Evolutionary conservation across 1,139 yeast species (phyloP).

Genomic region (Pichia cactophila): DNA sequence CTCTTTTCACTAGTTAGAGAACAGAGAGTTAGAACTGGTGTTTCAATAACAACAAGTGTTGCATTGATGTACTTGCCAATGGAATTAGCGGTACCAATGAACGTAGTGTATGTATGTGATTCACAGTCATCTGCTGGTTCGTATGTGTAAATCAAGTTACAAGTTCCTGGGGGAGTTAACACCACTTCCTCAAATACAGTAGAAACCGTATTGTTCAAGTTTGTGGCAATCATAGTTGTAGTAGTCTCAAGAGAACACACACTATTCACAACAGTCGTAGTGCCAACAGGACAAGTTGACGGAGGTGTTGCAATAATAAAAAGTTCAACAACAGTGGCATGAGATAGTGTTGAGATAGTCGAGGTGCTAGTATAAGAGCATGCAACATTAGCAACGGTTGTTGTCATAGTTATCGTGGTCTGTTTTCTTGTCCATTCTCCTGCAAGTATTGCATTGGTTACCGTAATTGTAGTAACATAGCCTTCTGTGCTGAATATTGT

Average conservation of each 20-base stretch:
- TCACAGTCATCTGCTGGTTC: background rate
- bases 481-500: background rate
- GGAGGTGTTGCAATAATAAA: background rate
- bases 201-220: background rate
- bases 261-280: background rate
- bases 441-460: background rate
- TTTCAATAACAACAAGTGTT: conserved; percentile 5
- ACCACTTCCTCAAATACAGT: background rate
- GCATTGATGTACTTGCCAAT: conserved; percentile 6
- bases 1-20: background rate
- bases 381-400: background rate
- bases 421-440: background rate
- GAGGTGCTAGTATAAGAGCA: background rate
- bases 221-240: background rate
- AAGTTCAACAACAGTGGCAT: background rate
- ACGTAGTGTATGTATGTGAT: background rate
- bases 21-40: background rate
- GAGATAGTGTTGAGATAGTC: background rate
- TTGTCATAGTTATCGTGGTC: background rate
- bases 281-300: background rate
- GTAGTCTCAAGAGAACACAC: background rate
- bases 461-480: background rate
- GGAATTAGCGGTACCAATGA: conserved; percentile 1
- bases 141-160: background rate
- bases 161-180: background rate